phyloP scores from a whole-genome alignment of 2,329 filamentous ascomycete genomes.

The Sclerotinia trifoliorum region DNA sequence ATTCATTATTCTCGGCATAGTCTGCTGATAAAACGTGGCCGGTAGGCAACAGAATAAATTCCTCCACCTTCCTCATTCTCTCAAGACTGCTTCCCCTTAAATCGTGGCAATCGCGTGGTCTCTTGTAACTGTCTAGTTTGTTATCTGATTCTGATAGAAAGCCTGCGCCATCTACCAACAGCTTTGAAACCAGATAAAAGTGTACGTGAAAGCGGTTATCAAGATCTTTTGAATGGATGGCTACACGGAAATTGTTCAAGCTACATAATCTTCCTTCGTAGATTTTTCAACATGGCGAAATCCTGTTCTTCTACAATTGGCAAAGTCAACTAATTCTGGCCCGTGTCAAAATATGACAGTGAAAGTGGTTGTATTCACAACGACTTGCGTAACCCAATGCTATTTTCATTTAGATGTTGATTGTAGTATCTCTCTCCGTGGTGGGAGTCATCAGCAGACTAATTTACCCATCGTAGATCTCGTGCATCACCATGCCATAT shows the following conservation, averaged over 20 bases:
- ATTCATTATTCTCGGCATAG: slow-evolving; percentile 5
- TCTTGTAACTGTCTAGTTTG: background rate
- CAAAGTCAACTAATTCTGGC: background rate
- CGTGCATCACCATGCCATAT: background rate
- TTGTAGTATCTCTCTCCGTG: background rate
- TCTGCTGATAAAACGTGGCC: slow-evolving; percentile 11
- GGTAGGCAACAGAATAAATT: slow-evolving; percentile 10
- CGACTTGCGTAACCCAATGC: background rate
- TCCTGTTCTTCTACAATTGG: background rate
- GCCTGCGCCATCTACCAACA: background rate
- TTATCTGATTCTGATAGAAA: slow-evolving; percentile 1
- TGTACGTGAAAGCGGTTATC: slow-evolving; percentile 16
- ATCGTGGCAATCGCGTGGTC: background rate
- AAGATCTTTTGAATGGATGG: slow-evolving; percentile 2
- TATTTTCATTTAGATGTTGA: background rate
- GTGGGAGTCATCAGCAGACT: background rate
- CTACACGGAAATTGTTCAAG: slow-evolving; percentile 12
- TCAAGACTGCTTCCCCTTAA: background rate
- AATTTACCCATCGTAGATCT: background rate
- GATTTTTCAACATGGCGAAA: background rate
- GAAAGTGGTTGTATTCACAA: background rate
- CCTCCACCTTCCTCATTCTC: slow-evolving; percentile 20
- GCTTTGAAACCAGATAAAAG: background rate
- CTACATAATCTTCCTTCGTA: slow-evolving; percentile 8
- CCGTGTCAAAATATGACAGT: background rate